Percentiles rank a stretch among this genome's conserved stretches.
Conservation (phyloP, 176 grass and related monocot genomes). For the Eremochloa ophiuroides region DNA sequence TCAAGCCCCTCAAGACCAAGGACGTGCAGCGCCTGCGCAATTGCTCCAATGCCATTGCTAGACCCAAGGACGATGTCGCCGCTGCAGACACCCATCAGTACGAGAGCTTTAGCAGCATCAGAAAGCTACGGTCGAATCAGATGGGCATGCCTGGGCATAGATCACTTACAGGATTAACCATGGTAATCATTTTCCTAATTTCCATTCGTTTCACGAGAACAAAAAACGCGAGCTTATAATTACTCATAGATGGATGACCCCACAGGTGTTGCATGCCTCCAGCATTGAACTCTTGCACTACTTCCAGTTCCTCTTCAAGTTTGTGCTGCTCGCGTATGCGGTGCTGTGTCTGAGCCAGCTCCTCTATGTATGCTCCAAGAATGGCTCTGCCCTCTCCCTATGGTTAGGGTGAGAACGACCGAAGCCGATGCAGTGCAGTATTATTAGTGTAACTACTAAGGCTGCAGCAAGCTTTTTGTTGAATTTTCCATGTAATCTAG, state of each 20-base stretch:
- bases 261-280: conserved; percentile 43
- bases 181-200: conserved; percentile 34
- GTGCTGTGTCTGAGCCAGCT: conserved; percentile 46
- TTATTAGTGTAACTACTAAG: neutral
- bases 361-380: conserved; percentile 41
- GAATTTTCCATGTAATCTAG: neutral
- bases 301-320: conserved; percentile 63
- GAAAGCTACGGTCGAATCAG: conserved; percentile 19
- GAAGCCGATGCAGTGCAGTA: neutral
- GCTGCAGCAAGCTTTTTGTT: neutral
- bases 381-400: conserved; percentile 27
- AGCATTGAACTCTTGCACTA: conserved; percentile 38
- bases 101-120: conserved; percentile 34
- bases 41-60: conserved; percentile 14
- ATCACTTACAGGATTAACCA: conserved; percentile 42
- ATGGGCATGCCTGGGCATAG: conserved; percentile 25
- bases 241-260: too few species aligned
- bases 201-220: neutral
- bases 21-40: conserved; percentile 64
- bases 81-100: neutral
- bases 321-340: conserved; percentile 52
- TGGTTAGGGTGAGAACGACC: conserved; percentile 2
- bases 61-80: neutral
- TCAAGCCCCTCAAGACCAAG: conserved; percentile 71
- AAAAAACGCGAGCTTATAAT: neutral